These are phyloP conservation scores for Globisporangium lucens DNA, from an alignment of 352 stramenopile genomes.

Conservation along the genomic window DNA sequence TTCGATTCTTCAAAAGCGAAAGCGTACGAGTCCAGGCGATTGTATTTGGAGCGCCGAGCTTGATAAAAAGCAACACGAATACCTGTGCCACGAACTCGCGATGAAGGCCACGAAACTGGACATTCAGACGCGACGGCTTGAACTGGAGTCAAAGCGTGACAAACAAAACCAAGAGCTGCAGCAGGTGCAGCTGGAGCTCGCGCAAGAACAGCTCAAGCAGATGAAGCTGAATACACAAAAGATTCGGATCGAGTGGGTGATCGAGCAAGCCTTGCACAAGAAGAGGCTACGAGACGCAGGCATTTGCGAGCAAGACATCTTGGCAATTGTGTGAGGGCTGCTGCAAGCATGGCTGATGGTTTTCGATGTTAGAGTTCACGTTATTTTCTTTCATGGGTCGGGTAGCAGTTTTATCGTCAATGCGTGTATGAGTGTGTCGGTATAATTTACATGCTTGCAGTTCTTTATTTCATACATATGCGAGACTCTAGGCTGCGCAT, in stretches of 20 bases:
- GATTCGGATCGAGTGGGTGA: constrained; percentile 45
- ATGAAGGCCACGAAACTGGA: constrained; percentile 41
- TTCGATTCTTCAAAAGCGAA: constrained; percentile 9
- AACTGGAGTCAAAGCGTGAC: constrained; percentile 45
- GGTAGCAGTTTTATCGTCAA: background rate
- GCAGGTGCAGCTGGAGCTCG: constrained; percentile 41
- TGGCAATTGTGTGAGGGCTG: constrained; percentile 23
- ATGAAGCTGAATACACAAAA: constrained; percentile 46
- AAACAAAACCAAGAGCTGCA: constrained; percentile 36
- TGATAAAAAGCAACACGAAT: constrained; percentile 22
- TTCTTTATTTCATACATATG: background rate
- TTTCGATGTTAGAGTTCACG: constrained; percentile 3
- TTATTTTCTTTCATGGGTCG: background rate
- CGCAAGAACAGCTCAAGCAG: constrained; percentile 52
- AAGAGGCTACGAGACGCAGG: constrained; percentile 43
- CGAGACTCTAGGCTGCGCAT: background rate
- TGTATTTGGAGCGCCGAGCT: background rate
- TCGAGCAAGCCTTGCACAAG: constrained; percentile 55
- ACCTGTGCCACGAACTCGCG: constrained; percentile 35
- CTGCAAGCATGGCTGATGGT: background rate
- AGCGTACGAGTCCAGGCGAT: background rate
- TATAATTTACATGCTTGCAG: background rate
- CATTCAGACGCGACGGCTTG: constrained; percentile 38
- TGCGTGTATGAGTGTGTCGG: background rate
- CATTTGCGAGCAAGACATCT: constrained; percentile 35